Percentiles rank a stretch among this genome's conserved stretches.
Conservation (phyloP, 2,329 filamentous ascomycete genomes). For the Aspergillus novoparasiticus region DNA sequence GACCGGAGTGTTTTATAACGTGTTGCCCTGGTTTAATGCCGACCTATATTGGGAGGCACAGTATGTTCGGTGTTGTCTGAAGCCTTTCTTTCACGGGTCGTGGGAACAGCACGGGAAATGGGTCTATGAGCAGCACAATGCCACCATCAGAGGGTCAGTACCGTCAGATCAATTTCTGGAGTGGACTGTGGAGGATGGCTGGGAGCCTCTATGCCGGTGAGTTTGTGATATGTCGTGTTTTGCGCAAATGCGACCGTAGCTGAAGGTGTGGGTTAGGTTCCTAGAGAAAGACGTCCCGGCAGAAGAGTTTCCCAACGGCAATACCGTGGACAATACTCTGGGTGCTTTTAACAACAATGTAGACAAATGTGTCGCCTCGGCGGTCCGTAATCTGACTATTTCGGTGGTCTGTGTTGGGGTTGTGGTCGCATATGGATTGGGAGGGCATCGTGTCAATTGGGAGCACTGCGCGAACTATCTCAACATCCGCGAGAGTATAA, state of each 20-base stretch:
- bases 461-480: not conserved
- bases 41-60: slow-evolving; percentile 16
- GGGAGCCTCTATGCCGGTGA: slow-evolving; percentile 20
- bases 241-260: not conserved
- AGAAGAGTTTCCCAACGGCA: slow-evolving; percentile 11
- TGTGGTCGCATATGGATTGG: not conserved
- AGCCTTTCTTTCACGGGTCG: slow-evolving; percentile 7
- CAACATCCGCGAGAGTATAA: not conserved
- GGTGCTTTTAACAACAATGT: slow-evolving; percentile 5
- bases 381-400: slow-evolving; percentile 1
- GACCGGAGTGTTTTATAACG: not conserved
- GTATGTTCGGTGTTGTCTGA: not conserved
- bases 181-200: slow-evolving; percentile 17
- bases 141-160: slow-evolving; percentile 2
- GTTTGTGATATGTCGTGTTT: not conserved
- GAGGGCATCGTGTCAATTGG: not conserved
- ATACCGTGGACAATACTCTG: slow-evolving; percentile 7
- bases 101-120: slow-evolving; percentile 11
- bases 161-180: slow-evolving; percentile 12
- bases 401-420: not conserved
- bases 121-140: slow-evolving; percentile 17
- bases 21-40: slow-evolving; percentile 9
- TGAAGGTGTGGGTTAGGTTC: slow-evolving; percentile 4
- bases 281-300: slow-evolving; percentile 10
- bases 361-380: not conserved